A percentile compares a stretch with the other conserved stretches of the same genome.
phyloP scores from a whole-genome alignment of 768 basidiomycete species.

The Clitopilus hobsonii region DNA sequence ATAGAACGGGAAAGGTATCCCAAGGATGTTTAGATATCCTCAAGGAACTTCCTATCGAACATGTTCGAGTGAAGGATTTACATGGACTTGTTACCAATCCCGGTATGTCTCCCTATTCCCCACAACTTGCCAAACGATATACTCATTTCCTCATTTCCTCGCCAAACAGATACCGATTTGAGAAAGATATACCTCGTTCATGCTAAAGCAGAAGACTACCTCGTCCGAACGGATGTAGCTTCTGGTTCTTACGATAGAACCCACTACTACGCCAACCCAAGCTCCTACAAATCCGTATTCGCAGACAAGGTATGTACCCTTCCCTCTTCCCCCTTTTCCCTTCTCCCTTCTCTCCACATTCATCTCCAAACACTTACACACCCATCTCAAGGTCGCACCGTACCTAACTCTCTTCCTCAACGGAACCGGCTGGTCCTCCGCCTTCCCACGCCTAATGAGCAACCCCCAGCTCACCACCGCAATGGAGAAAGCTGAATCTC shows the following conservation, averaged over 20 bases:
- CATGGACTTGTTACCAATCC: slow-evolving; percentile 47
- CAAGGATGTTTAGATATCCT: slow-evolving; percentile 74
- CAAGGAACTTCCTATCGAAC: slow-evolving; percentile 60
- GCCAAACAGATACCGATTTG: slow-evolving; percentile 43
- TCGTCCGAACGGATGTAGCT: slow-evolving; percentile 51
- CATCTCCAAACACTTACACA: not conserved
- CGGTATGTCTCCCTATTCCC: slow-evolving; percentile 27
- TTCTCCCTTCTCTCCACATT: not conserved
- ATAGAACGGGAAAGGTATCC: slow-evolving; percentile 77
- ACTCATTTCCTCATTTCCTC: not conserved
- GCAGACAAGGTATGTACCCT: slow-evolving; percentile 56
- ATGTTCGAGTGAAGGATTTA: slow-evolving; percentile 53
- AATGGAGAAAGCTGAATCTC: slow-evolving; percentile 39
- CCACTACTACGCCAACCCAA: slow-evolving; percentile 73
- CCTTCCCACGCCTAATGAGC: slow-evolving; percentile 76
- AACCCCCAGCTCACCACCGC: slow-evolving; percentile 52
- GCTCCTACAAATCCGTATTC: slow-evolving; percentile 64
- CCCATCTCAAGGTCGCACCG: slow-evolving; percentile 60
- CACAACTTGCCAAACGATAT: not conserved
- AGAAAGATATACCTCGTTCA: slow-evolving; percentile 79
- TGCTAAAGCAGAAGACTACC: slow-evolving; percentile 63
- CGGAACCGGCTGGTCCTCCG: slow-evolving; percentile 78
- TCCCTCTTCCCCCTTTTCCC: no score
- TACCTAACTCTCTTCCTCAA: slow-evolving; percentile 84
- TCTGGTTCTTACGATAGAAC: slow-evolving; percentile 44